Evolutionary conservation across 805 yeast genomes (phyloP).

Genomic region (Babjeviella inositovora): DNA sequence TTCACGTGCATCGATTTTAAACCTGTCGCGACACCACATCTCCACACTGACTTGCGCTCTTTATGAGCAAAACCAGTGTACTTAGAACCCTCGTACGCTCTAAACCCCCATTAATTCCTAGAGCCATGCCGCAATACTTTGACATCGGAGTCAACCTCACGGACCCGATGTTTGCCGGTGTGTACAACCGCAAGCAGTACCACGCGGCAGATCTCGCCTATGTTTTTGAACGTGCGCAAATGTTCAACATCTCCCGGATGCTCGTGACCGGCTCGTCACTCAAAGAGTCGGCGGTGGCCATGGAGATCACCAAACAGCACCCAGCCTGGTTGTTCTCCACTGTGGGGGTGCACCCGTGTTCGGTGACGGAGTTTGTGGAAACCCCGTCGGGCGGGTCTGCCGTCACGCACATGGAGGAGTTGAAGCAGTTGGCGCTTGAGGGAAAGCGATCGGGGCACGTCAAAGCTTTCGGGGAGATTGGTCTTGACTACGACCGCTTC

Average conservation of each 20-base stretch:
- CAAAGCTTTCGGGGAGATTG: slow-evolving; percentile 88
- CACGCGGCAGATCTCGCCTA: slow-evolving; percentile 54
- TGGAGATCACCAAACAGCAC: slow-evolving; percentile 30
- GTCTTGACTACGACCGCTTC: slow-evolving; percentile 85
- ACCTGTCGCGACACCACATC: too few relatives aligned
- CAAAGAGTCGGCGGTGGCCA: slow-evolving; percentile 45
- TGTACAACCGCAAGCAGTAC: slow-evolving; percentile 50
- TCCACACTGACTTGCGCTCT: too few relatives aligned
- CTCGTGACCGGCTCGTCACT: slow-evolving; percentile 76
- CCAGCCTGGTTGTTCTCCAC: slow-evolving; percentile 38
- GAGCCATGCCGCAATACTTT: too few relatives aligned
- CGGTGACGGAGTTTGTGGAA: slow-evolving; percentile 38
- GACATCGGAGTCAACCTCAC: slow-evolving; percentile 74
- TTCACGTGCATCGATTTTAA: too few relatives aligned
- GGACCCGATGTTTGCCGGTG: slow-evolving; percentile 78
- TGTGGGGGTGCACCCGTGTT: slow-evolving; percentile 93
- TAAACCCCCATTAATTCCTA: too few relatives aligned
- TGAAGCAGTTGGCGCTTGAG: slow-evolving; percentile 29
- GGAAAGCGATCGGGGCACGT: slow-evolving; percentile 38
- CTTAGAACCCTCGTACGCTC: too few relatives aligned
- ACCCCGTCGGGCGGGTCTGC: slow-evolving; percentile 9
- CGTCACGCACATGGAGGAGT: slow-evolving; percentile 23
- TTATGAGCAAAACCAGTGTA: too few relatives aligned
- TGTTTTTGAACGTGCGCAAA: slow-evolving; percentile 52
- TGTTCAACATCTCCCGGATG: slow-evolving; percentile 49